These are phyloP conservation scores for Comarum palustre DNA, from an alignment of 306 rosid species.

Conservation along the genomic window DNA sequence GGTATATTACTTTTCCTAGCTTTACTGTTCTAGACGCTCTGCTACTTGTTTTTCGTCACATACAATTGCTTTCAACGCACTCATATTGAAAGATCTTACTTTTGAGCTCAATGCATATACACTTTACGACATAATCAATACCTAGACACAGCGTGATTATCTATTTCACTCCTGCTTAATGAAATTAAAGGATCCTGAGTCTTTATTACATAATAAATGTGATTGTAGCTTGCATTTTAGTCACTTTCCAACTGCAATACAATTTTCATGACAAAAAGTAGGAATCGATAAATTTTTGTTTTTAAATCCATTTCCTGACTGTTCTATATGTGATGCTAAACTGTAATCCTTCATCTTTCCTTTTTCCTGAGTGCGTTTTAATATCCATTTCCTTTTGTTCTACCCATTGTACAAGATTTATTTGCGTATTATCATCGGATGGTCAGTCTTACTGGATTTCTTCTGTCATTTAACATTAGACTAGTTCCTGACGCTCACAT, in stretches of 20 bases:
- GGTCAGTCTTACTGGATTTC: neutral
- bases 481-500: neutral
- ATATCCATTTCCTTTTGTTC: neutral
- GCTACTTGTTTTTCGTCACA: constrained; percentile 1
- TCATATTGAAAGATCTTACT: neutral
- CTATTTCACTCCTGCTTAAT: neutral
- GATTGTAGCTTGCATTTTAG: neutral
- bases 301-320: neutral
- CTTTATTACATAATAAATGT: neutral
- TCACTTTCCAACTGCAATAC: neutral
- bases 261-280: neutral
- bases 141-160: neutral
- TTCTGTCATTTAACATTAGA: neutral
- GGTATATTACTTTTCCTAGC: constrained; percentile 35
- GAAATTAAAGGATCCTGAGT: neutral
- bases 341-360: neutral
- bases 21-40: neutral
- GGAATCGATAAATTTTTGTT: neutral
- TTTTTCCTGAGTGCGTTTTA: neutral
- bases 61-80: neutral
- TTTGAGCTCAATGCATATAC: neutral
- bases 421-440: neutral
- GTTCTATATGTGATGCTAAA: neutral
- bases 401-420: neutral
- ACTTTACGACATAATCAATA: neutral